Evolutionary conservation across 176 grass and related monocot species (phyloP), one percentile per base, ranked within the genome.

Genomic region (Oryza punctata): DNA sequence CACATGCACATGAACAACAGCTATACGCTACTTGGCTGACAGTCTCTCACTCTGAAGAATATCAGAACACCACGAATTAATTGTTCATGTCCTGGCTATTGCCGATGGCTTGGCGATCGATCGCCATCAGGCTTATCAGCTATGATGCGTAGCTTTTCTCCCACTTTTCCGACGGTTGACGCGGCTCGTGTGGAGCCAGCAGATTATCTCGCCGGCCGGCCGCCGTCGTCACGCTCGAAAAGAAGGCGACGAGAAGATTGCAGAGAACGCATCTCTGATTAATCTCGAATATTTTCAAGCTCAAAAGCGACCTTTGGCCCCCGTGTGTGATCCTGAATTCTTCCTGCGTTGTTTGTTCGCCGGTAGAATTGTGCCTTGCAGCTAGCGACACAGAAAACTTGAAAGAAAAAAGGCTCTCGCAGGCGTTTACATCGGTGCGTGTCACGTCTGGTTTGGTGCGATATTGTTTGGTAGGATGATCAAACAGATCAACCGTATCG

Each of bases 391-490:
- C 16, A 54, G 49, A 54, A 19, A 54, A 19, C 49, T 19, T 54
- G 49, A 7, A 19, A 47, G 15, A 63, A 38, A 38, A 8, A 38
- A 1, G 37, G 35, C 5, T 33, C 45, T 54, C 18, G 49, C 49
- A 19, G 16, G 0, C 0, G 47, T 30, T 30, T 77, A 76, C 73
- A 15, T 77, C 64, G 38, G 33, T 60, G 73, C 4, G 32, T 12
- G 76, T 27, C 16, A 49, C 23, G 63, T 66, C 69, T n/a, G 14
- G 76, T 63, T 85, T 65, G 76, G 84, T 73, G 52, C 10, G 10
- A 41, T 11, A 0, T 11, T 41, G 40, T 28, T 14, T 4, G 15
- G 16, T 19, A 7, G 3, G 33, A 30, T 70, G 52, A 73, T 16
- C 21, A 26, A 26, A 27, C 37, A 46, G 52, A 73, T 16, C 27